Evolutionary conservation across 495 filamentous ascomycete genomes (phyloP).

Genomic region (Lepraria neglecta): DNA sequence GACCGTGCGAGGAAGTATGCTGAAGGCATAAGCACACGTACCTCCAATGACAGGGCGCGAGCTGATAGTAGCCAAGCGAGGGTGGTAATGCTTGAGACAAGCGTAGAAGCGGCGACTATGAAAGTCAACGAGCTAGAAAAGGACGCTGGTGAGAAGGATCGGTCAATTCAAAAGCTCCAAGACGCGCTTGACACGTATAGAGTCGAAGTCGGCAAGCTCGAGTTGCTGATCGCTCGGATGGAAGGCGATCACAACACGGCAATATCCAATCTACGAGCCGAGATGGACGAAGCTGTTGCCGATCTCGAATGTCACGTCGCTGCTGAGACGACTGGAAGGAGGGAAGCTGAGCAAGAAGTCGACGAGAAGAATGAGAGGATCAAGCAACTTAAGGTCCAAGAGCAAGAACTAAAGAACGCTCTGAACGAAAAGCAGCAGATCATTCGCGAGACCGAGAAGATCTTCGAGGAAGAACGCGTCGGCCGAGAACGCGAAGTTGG

Average conservation of each 20-base stretch:
- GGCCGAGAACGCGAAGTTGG: slow-evolving; percentile 37
- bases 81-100: slow-evolving; percentile 47
- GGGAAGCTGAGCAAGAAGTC: slow-evolving; percentile 33
- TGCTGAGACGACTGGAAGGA: slow-evolving; percentile 35
- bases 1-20: slow-evolving; percentile 38
- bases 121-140: slow-evolving; percentile 44
- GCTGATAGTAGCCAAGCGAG: slow-evolving; percentile 40
- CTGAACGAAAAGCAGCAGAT: slow-evolving; percentile 41
- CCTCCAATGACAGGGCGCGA: slow-evolving; percentile 22
- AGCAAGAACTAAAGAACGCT: slow-evolving; percentile 34
- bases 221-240: slow-evolving; percentile 52
- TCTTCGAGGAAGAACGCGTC: slow-evolving; percentile 30
- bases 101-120: slow-evolving; percentile 43
- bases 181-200: slow-evolving; percentile 57
- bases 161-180: slow-evolving; percentile 54
- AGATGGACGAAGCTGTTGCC: slow-evolving; percentile 36
- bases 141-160: slow-evolving; percentile 50
- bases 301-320: slow-evolving; percentile 38
- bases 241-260: slow-evolving; percentile 47
- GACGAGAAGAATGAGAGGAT: slow-evolving; percentile 36
- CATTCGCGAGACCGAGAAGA: slow-evolving; percentile 39
- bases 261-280: slow-evolving; percentile 32
- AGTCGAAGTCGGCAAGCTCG: slow-evolving; percentile 56
- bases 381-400: slow-evolving; percentile 34
- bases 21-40: slow-evolving; percentile 12